Percentiles rank a stretch among this genome's conserved stretches.
These are phyloP conservation scores for Annulohypoxylon maeteangense DNA, from an alignment of 495 filamentous ascomycete species.

Conservation along the genomic window DNA sequence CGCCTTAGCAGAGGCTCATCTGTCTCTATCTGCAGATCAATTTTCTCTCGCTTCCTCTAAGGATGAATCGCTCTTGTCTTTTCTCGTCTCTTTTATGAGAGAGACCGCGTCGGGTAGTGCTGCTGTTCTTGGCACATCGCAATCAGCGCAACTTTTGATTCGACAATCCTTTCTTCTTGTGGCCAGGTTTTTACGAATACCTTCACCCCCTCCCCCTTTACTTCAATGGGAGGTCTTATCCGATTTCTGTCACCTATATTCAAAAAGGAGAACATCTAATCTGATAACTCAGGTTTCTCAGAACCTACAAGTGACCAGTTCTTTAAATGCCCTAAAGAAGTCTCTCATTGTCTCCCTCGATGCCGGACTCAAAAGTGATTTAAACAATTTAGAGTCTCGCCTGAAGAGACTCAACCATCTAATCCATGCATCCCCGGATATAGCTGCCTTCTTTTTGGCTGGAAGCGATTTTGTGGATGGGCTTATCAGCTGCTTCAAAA, in stretches of 20 bases:
- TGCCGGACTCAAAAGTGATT: conserved; percentile 56
- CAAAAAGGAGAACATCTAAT: conserved; percentile 55
- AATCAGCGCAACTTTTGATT: conserved; percentile 64
- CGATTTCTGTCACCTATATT: conserved; percentile 66
- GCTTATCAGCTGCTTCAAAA: conserved; percentile 70
- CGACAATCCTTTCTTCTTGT: conserved; percentile 70
- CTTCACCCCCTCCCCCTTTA: conserved; percentile 57
- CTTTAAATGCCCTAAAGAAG: conserved; percentile 55
- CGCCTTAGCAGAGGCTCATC: conserved; percentile 68
- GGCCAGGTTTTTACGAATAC: conserved; percentile 58
- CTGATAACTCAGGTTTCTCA: conserved; percentile 47
- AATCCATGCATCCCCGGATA: conserved; percentile 62
- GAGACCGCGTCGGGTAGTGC: conserved; percentile 58
- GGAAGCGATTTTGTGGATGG: conserved; percentile 89
- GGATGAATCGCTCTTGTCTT: conserved; percentile 66
- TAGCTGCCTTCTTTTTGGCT: conserved; percentile 73
- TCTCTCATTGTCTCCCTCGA: conserved; percentile 63
- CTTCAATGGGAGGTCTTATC: conserved; percentile 68
- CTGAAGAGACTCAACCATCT: conserved; percentile 62
- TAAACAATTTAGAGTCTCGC: conserved; percentile 57
- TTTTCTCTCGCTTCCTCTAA: conserved; percentile 61
- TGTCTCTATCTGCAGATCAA: conserved; percentile 65
- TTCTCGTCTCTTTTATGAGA: conserved; percentile 70
- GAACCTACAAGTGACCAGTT: conserved; percentile 50
- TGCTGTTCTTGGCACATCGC: conserved; percentile 53